phyloP scores from a whole-genome alignment of 352 stramenopile species.

The Lagenidium sp. region DNA sequence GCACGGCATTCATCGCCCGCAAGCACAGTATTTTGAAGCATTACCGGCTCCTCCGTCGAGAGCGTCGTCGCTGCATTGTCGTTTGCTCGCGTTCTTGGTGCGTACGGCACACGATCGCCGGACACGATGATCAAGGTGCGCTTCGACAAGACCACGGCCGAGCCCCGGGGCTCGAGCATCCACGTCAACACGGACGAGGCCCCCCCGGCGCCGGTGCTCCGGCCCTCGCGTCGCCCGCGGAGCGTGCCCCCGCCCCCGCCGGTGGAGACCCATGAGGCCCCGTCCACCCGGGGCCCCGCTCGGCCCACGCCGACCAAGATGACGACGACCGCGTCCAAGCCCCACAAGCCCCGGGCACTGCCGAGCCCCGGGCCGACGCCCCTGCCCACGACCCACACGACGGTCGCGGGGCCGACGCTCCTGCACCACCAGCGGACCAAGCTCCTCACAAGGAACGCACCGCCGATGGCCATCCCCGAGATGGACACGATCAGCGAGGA shows the following conservation, averaged over 20 bases:
- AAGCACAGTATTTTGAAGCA: not conserved
- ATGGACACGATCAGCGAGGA: slow-evolving; percentile 73
- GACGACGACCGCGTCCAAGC: not conserved
- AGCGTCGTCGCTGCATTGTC: not conserved
- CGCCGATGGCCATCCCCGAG: slow-evolving; percentile 14
- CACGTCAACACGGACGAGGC: too few relatives aligned
- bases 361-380: too few relatives aligned
- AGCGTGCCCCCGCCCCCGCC: too few relatives aligned
- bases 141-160: too few relatives aligned
- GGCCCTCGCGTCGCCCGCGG: too few relatives aligned
- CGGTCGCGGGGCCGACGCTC: not conserved
- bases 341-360: too few relatives aligned
- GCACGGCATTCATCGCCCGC: not conserved
- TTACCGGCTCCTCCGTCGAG: not conserved
- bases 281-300: not conserved
- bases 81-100: not conserved
- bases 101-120: too few relatives aligned
- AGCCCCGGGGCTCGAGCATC: too few relatives aligned
- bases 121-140: too few relatives aligned
- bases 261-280: not conserved
- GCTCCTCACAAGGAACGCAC: too few relatives aligned
- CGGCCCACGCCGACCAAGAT: not conserved
- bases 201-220: too few relatives aligned
- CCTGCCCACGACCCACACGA: not conserved
- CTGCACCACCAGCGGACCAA: slow-evolving; percentile 4